Evolutionary conservation across 2,329 filamentous ascomycete genomes (phyloP).

Genomic region (Cordyceps sp.): DNA sequence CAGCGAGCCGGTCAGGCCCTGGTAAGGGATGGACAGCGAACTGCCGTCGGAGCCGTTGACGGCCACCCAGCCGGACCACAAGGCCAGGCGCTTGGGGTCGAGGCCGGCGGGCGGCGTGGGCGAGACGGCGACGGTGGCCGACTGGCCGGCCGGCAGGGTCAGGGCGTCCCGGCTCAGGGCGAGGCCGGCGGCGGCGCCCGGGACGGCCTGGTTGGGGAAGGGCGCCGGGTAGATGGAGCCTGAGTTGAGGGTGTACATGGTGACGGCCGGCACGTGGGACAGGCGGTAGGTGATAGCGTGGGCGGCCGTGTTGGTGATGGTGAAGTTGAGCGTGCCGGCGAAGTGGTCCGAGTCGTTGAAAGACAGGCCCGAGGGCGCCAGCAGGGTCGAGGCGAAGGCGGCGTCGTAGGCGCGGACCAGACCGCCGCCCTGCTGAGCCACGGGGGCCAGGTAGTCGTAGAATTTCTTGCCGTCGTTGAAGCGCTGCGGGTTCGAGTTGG

Average conservation of each 20-base stretch:
- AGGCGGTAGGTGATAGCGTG: conserved; percentile 33
- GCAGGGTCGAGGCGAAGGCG: conserved; percentile 32
- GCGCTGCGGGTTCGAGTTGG: conserved; percentile 29
- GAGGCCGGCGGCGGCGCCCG: conserved; percentile 22
- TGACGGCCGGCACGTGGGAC: conserved; percentile 29
- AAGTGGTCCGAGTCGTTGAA: conserved; percentile 50
- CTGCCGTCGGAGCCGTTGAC: conserved; percentile 22
- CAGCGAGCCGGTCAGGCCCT: conserved; percentile 20
- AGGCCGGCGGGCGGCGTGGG: conserved; percentile 22
- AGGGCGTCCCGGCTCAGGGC: conserved; percentile 24
- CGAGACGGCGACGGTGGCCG: conserved; percentile 27
- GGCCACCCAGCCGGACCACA: conserved; percentile 25
- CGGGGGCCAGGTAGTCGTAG: conserved; percentile 28
- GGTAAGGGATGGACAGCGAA: conserved; percentile 22
- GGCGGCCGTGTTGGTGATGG: conserved; percentile 35
- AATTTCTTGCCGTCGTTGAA: conserved; percentile 27
- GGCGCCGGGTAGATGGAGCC: conserved; percentile 16
- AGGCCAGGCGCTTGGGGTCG: conserved; percentile 18
- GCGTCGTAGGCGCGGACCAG: conserved; percentile 43
- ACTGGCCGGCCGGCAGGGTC: conserved; percentile 22
- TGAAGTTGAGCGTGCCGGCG: conserved; percentile 29
- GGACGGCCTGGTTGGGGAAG: conserved; percentile 28
- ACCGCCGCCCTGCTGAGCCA: conserved; percentile 43
- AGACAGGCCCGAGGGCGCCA: conserved; percentile 38
- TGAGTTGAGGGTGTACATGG: conserved; percentile 30